phyloP scores from a whole-genome alignment of 768 basidiomycete genomes.

The Mrakia hoshinonis region DNA sequence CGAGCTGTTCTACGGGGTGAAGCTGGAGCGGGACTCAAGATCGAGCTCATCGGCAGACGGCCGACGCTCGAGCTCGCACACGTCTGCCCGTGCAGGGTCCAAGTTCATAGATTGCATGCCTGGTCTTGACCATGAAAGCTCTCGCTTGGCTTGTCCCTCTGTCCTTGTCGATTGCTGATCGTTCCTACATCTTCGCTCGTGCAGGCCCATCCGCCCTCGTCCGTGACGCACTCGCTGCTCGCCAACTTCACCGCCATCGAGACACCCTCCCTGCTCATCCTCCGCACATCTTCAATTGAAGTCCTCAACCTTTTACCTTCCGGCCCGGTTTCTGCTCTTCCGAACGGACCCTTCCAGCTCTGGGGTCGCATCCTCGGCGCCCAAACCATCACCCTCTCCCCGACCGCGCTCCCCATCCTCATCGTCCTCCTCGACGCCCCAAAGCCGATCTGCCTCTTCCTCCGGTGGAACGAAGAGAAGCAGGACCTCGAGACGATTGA shows the following conservation, averaged over 20 bases:
- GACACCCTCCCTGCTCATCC: conserved; percentile 15
- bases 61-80: not conserved
- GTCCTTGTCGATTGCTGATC: not conserved
- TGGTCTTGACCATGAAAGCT: too few species aligned
- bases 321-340: conserved; percentile 2
- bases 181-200: not conserved
- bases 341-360: conserved; percentile 15
- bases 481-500: not conserved
- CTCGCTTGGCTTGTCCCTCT: too few species aligned
- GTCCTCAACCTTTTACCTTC: conserved; percentile 11
- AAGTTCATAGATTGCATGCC: not conserved
- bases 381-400: not conserved
- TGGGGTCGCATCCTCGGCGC: conserved; percentile 27
- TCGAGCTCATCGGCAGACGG: conserved; percentile 8
- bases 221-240: conserved; percentile 55
- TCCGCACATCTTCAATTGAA: conserved; percentile 9
- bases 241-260: conserved; percentile 12
- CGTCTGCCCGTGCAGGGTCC: too few species aligned
- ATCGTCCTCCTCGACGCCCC: conserved; percentile 20
- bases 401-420: not conserved
- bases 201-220: conserved; percentile 54
- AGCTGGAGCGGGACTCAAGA: not conserved
- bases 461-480: not conserved
- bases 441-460: conserved; percentile 14
- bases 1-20: not conserved